Evolutionary conservation across 73 alveolate species (phyloP).

Genomic region (Halteria grandinella): DNA sequence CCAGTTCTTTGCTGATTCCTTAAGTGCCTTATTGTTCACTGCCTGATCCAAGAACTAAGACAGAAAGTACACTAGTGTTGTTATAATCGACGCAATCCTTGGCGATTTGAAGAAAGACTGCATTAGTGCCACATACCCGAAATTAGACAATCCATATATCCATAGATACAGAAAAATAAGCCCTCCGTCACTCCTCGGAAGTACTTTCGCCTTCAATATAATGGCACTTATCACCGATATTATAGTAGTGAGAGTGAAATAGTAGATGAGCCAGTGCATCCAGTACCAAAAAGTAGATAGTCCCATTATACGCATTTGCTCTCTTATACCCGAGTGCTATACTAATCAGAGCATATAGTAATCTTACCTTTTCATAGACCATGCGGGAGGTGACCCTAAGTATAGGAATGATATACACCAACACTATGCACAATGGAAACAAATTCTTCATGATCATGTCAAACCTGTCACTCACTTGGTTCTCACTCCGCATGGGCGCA

Average conservation of each 20-base stretch:
- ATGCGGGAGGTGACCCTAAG: constrained; percentile 8
- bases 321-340: constrained; percentile 52
- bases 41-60: constrained; percentile 42
- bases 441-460: neutral
- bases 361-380: constrained; percentile 77
- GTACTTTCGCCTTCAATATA: constrained; percentile 1
- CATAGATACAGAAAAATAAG: constrained; percentile 44
- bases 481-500: neutral
- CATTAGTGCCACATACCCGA: constrained; percentile 62
- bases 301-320: constrained; percentile 81
- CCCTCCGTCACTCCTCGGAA: neutral
- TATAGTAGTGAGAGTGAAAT: constrained; percentile 46
- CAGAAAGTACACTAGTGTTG: constrained; percentile 44
- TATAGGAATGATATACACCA: constrained; percentile 37
- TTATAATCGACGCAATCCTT: constrained; percentile 57
- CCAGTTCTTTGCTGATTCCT: constrained; percentile 32
- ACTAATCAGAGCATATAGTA: no score
- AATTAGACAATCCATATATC: constrained; percentile 58
- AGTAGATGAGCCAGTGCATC: constrained; percentile 42
- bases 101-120: constrained; percentile 77
- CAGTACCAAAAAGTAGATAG: constrained; percentile 65
- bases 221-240: constrained; percentile 51
- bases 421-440: neutral
- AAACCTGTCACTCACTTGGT: neutral
- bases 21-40: neutral